Percentiles rank a stretch among this genome's conserved stretches.
These are phyloP conservation scores for Lactarius akahatsu DNA, from an alignment of 768 basidiomycete genomes.

Conservation along the genomic window DNA sequence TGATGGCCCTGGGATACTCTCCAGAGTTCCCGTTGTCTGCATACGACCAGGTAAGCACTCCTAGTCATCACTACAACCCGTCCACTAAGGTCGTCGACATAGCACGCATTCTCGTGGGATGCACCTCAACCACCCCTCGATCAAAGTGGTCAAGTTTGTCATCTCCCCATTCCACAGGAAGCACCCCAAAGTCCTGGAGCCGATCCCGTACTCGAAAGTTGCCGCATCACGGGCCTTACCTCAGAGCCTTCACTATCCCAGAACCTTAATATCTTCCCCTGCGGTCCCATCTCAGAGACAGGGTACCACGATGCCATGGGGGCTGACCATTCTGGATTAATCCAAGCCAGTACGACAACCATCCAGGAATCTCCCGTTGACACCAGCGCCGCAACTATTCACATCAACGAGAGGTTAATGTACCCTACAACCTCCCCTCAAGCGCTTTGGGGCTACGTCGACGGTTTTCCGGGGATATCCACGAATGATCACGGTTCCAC, in stretches of 20 bases:
- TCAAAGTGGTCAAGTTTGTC: neutral
- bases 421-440: no score
- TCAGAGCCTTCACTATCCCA: no score
- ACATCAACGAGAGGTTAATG: no score
- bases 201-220: neutral
- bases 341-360: no score
- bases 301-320: no score
- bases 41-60: neutral
- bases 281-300: no score
- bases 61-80: neutral
- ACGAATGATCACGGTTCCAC: neutral
- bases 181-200: neutral
- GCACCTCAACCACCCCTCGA: neutral
- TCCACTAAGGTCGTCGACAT: neutral
- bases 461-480: neutral
- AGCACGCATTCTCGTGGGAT: neutral
- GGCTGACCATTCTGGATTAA: no score
- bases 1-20: neutral
- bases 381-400: no score
- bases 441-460: no score
- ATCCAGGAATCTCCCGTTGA: no score
- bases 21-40: neutral
- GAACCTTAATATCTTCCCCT: no score
- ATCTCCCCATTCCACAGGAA: neutral
- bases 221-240: no score